Base-by-base conservation (phyloP, 805 yeast genomes). In the Candida nemodendra region DNA sequence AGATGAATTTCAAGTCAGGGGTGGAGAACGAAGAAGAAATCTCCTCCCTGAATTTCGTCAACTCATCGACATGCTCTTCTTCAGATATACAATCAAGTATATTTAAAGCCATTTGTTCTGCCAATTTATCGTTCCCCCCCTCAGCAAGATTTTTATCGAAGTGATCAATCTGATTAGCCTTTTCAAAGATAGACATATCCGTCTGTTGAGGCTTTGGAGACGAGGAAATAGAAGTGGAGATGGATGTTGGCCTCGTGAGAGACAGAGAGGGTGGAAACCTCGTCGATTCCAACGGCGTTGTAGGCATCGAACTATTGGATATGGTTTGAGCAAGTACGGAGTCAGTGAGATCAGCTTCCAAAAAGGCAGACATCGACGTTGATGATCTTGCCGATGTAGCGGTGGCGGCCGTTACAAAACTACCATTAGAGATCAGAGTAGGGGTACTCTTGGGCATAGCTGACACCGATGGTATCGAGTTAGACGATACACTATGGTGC, bases 61-160 rank as follows among this genome's bases (percentile, higher is more conserved):
- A 37, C 29, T 59, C 64, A 36, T 59, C 62, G 11, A 49, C 51
- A 7, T 48, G 42, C 18, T 53, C 56, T 38, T 57, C 64, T 25
- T 59, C 62, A 6, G 54, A 38, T 4, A 60, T 57, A 19, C 51
- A 41, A 28, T 57, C 57, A 3, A 60, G 30, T n/a, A 60, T 60
- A 33, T 56, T 55, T 12, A 59, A 27, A 9, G 64, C 65, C 65
- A 60, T 60, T 39, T 57, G 64, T 29, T 60, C 64, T 13, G 65
- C 65, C 29, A 60, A 39, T 29, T 48, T 44, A 36, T 60, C 65
- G 34, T 57, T 59, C 19, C 53, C 56, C 12, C 30, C 39, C 17
- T 36, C 33, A 40, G 55, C 59, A 6, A 50, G 31, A 11, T 27
- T 35, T 36, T 50, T 55, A 38, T 59, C 62, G 13, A 54, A 50